These are phyloP conservation scores for Mycena amicta DNA, from an alignment of 768 basidiomycete genomes.

Conservation along the genomic window DNA sequence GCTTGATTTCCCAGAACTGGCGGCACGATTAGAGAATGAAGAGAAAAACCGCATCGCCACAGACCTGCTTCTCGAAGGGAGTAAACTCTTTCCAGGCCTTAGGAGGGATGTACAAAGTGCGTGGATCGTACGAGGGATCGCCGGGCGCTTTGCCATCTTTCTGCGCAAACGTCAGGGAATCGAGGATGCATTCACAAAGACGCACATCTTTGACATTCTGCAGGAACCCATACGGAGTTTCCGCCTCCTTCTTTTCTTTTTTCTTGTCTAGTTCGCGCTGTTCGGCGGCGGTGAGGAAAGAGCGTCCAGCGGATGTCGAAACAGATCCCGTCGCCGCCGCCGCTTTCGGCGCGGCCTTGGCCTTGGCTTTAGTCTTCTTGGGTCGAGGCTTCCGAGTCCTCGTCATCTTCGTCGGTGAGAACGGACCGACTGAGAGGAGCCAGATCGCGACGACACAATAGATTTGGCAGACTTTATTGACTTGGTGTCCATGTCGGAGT, in stretches of 20 bases:
- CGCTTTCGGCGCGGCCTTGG: conserved; percentile 30
- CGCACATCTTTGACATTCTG: conserved; percentile 70
- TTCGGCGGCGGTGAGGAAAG: conserved; percentile 85
- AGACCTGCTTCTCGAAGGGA: conserved; percentile 90
- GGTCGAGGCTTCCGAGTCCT: conserved; percentile 39
- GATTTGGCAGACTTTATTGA: conserved; percentile 55
- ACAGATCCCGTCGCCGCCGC: conserved; percentile 29
- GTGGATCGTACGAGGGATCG: conserved; percentile 87
- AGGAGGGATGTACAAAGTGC: conserved; percentile 81
- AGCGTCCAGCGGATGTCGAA: conserved; percentile 26
- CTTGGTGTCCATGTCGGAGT: conserved; percentile 58
- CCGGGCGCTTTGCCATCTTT: conserved; percentile 79
- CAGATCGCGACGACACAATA: conserved; percentile 39
- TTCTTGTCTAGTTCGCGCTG: conserved; percentile 74
- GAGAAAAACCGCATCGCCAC: conserved; percentile 11
- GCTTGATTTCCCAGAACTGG: conserved; percentile 93
- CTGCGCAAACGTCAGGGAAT: conserved; percentile 40
- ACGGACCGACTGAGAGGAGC: conserved; percentile 46
- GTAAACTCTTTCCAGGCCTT: conserved; percentile 83
- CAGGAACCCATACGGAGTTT: conserved; percentile 79
- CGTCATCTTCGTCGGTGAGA: conserved; percentile 44
- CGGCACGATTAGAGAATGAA: conserved; percentile 1
- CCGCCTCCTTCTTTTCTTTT: conserved; percentile 77
- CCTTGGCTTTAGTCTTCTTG: conserved; percentile 36
- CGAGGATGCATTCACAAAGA: background rate